phyloP scores from a whole-genome alignment of 148 eudicot genomes.

The Camellia sinensis region DNA sequence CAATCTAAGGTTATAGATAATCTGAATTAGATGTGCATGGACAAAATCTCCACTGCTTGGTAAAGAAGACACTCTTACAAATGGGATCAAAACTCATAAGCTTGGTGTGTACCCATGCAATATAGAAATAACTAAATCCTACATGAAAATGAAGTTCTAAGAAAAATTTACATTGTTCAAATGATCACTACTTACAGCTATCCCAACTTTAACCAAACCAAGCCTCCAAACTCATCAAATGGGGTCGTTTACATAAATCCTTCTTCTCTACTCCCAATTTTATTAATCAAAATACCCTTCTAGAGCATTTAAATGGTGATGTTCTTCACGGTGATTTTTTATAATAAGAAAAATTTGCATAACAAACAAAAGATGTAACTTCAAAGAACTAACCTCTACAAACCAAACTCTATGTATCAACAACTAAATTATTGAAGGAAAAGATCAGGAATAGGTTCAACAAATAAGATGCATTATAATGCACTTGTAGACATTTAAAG shows the following conservation, averaged over 20 bases:
- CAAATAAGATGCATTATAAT: neutral
- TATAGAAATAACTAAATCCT: neutral
- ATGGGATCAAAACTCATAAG: neutral
- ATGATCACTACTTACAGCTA: neutral
- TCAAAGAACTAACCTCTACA: neutral
- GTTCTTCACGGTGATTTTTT: neutral
- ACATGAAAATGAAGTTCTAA: neutral
- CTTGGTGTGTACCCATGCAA: neutral
- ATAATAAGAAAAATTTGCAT: neutral
- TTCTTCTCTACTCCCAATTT: neutral
- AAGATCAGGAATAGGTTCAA: neutral
- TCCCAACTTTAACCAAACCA: too few relatives aligned
- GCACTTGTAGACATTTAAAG: neutral
- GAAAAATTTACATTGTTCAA: neutral
- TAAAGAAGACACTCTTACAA: neutral
- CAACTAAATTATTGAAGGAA: neutral
- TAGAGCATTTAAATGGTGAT: neutral
- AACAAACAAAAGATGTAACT: neutral
- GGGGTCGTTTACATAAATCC: too few relatives aligned
- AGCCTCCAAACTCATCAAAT: too few relatives aligned
- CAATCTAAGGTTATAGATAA: neutral
- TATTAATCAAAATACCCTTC: neutral
- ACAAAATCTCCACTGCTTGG: neutral
- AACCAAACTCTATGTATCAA: neutral
- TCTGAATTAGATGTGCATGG: neutral